Conservation (phyloP, 169 alveolate species). For the Plasmodium cynomolgi region DNA sequence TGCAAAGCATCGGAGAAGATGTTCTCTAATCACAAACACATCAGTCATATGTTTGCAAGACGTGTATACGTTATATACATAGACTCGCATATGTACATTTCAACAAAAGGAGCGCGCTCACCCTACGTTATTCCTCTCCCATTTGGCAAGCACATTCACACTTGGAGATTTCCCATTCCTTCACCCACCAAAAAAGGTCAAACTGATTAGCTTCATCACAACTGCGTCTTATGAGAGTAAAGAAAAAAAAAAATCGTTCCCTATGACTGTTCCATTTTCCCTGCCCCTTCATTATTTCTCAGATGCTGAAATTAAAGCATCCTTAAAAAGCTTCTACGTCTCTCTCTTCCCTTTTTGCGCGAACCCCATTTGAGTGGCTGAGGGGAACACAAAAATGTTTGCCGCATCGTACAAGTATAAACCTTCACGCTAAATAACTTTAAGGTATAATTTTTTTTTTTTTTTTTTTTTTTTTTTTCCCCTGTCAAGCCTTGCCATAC, state of each 20-base stretch:
- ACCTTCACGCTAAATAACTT: not conserved
- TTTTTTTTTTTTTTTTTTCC: not conserved
- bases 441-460: not conserved
- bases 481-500: not conserved
- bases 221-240: not conserved
- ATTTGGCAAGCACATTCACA: not conserved
- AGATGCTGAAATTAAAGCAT: not conserved
- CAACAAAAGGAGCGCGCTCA: not conserved
- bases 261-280: not conserved
- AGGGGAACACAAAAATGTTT: not conserved
- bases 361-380: not conserved
- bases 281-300: not conserved
- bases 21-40: not conserved
- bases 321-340: not conserved
- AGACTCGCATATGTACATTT: not conserved
- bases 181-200: not conserved
- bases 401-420: not conserved
- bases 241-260: not conserved
- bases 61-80: not conserved
- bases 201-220: not conserved
- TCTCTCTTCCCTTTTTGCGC: not conserved
- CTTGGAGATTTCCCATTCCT: not conserved
- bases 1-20: not conserved
- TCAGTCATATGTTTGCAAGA: not conserved
- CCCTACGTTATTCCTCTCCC: not conserved